phyloP scores from a whole-genome alignment of 228 moss, liverwort and hornwort species.

The Sphagnum fallax region DNA sequence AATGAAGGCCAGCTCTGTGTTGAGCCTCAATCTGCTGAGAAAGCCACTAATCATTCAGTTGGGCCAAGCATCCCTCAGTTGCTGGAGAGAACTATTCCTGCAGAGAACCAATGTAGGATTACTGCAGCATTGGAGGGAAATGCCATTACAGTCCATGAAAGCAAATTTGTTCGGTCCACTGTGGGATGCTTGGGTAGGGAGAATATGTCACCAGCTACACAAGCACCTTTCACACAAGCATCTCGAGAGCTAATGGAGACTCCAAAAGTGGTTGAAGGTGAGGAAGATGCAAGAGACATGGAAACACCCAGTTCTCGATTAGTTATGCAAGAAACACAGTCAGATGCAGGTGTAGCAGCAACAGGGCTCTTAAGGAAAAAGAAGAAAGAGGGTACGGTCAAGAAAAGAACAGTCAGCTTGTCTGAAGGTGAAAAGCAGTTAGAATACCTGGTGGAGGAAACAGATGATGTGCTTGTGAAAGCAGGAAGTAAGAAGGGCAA shows the following conservation, averaged over 20 bases:
- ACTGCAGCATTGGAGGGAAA: background rate
- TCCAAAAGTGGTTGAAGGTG: constrained; percentile 2
- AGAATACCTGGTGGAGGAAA: background rate
- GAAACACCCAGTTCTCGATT: constrained; percentile 7
- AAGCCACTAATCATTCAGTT: background rate
- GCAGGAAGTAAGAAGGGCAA: constrained; percentile 19
- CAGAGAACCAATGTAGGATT: background rate
- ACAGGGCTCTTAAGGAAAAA: background rate
- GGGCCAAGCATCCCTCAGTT: constrained; percentile 1
- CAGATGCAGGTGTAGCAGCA: constrained; percentile 1
- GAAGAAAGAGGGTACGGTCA: background rate
- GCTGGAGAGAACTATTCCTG: background rate
- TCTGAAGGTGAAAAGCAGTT: background rate
- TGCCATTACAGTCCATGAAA: background rate
- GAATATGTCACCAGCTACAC: constrained; percentile 11
- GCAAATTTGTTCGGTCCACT: background rate
- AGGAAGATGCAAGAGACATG: constrained; percentile 17
- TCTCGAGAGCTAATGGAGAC: constrained; percentile 7
- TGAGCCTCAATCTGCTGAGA: background rate
- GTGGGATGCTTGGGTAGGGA: constrained; percentile 8
- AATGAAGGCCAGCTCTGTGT: background rate
- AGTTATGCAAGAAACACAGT: constrained; percentile 6
- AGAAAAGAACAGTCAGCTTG: background rate
- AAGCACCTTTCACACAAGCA: constrained; percentile 12
- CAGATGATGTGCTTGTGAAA: background rate